Conservation (phyloP, 139 green algal species). For the Axilococcus clingmanii region DNA sequence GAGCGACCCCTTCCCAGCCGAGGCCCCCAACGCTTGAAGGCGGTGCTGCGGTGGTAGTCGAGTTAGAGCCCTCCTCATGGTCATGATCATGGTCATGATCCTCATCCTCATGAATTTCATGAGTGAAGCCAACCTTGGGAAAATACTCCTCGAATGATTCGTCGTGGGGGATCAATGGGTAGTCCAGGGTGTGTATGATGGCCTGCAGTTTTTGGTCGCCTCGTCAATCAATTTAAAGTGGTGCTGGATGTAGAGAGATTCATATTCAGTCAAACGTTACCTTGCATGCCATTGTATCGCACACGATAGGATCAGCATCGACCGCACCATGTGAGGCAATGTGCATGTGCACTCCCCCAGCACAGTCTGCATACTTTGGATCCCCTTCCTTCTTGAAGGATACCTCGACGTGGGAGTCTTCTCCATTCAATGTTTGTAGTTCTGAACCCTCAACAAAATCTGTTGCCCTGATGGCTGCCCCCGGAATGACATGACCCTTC, state of each 20-base stretch:
- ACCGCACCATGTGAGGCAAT: background rate
- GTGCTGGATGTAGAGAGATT: background rate
- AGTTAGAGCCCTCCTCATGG: background rate
- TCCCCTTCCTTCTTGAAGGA: slow-evolving; percentile 1
- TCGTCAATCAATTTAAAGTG: background rate
- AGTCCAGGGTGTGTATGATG: slow-evolving; percentile 2
- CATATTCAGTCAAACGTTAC: background rate
- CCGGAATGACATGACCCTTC: background rate
- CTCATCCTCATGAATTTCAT: background rate
- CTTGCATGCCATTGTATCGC: slow-evolving; percentile 3
- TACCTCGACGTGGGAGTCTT: background rate
- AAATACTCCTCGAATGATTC: slow-evolving; percentile 1
- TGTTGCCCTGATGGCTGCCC: background rate
- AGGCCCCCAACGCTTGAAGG: no score
- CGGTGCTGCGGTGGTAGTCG: no score
- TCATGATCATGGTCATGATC: slow-evolving; percentile 2
- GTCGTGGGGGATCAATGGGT: background rate
- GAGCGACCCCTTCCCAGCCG: no score
- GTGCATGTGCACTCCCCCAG: background rate
- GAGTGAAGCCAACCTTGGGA: background rate
- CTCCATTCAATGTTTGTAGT: background rate
- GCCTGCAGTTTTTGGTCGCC: background rate
- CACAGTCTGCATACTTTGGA: slow-evolving; percentile 6
- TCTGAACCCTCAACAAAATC: slow-evolving; percentile 2
- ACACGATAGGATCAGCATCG: background rate